A percentile compares a stretch with the other conserved stretches of the same genome.
Conservation (phyloP, 305 asterid species). For the Fraxinus angustifolia region DNA sequence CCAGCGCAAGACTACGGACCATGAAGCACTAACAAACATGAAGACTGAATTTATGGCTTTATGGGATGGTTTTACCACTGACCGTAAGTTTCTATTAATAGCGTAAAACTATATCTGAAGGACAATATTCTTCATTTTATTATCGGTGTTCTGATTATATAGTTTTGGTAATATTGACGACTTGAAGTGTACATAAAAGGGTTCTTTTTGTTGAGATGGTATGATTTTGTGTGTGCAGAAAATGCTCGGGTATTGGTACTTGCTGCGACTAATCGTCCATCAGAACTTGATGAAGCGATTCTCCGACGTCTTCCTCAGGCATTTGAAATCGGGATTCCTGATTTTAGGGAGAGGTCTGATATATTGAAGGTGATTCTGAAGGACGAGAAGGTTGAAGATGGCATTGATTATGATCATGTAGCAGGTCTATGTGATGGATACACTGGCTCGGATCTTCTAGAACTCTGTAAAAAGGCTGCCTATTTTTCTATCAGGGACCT, state of each 20-base stretch:
- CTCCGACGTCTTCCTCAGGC: slow-evolving; percentile 92
- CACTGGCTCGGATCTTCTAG: slow-evolving; percentile 91
- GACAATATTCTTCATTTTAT: background rate
- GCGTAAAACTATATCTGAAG: background rate
- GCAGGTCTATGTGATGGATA: slow-evolving; percentile 71
- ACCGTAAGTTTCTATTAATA: slow-evolving; percentile 49
- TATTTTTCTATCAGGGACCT: slow-evolving; percentile 76
- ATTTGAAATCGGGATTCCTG: slow-evolving; percentile 81
- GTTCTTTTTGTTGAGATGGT: slow-evolving; percentile 17
- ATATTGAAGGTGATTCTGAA: slow-evolving; percentile 75
- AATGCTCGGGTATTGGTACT: slow-evolving; percentile 91
- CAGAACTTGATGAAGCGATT: slow-evolving; percentile 96
- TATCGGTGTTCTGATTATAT: background rate
- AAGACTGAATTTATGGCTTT: slow-evolving; percentile 96
- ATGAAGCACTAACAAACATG: slow-evolving; percentile 79
- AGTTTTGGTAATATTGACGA: background rate
- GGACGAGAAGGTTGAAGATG: slow-evolving; percentile 62
- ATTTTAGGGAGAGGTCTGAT: slow-evolving; percentile 56
- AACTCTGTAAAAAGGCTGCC: slow-evolving; percentile 87
- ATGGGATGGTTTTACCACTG: slow-evolving; percentile 97
- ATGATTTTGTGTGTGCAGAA: slow-evolving; percentile 37
- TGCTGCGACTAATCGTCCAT: slow-evolving; percentile 94
- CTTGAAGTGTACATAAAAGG: background rate
- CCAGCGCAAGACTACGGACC: slow-evolving; percentile 73
- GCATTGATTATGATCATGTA: slow-evolving; percentile 56